A percentile compares a stretch with the other conserved stretches of the same genome.
phyloP scores from a whole-genome alignment of 2,329 filamentous ascomycete species.

The Fusarium tanahbumbuense region DNA sequence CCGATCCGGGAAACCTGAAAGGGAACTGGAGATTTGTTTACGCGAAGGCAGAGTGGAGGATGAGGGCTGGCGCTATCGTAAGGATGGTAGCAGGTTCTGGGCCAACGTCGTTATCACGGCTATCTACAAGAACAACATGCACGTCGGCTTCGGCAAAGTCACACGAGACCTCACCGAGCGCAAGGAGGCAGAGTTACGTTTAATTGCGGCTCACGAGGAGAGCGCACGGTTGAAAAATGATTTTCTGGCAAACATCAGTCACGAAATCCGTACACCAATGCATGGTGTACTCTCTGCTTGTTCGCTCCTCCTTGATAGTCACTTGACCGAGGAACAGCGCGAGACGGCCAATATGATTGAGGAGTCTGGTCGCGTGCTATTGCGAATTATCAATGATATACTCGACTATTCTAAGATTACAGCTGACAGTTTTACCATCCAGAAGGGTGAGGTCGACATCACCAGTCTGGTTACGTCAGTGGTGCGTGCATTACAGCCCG shows the following conservation, averaged over 20 bases:
- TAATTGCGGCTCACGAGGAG: slow-evolving; percentile 13
- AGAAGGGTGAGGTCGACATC: neutral
- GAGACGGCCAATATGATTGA: slow-evolving; percentile 15
- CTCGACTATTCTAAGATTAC: slow-evolving; percentile 10
- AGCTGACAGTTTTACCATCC: neutral
- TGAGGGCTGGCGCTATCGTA: slow-evolving; percentile 15
- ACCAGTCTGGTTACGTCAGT: neutral
- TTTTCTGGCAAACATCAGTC: slow-evolving; percentile 11
- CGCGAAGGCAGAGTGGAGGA: slow-evolving; percentile 9
- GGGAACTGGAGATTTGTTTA: slow-evolving; percentile 10
- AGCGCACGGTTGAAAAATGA: slow-evolving; percentile 4
- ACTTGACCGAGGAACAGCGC: neutral
- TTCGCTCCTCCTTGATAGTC: neutral
- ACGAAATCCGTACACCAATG: slow-evolving; percentile 15
- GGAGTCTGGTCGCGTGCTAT: neutral
- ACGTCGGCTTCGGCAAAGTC: slow-evolving; percentile 14
- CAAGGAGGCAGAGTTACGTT: slow-evolving; percentile 4
- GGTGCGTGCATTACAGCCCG: neutral
- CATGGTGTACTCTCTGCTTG: slow-evolving; percentile 10
- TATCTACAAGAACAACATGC: slow-evolving; percentile 4
- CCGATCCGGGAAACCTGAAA: slow-evolving; percentile 1
- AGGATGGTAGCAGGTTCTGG: slow-evolving; percentile 11
- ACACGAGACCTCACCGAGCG: slow-evolving; percentile 8
- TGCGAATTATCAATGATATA: slow-evolving; percentile 13
- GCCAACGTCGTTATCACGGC: slow-evolving; percentile 12